These are phyloP conservation scores for Petunia hybrid DNA, from an alignment of 305 asterid genomes.

Conservation along the genomic window DNA sequence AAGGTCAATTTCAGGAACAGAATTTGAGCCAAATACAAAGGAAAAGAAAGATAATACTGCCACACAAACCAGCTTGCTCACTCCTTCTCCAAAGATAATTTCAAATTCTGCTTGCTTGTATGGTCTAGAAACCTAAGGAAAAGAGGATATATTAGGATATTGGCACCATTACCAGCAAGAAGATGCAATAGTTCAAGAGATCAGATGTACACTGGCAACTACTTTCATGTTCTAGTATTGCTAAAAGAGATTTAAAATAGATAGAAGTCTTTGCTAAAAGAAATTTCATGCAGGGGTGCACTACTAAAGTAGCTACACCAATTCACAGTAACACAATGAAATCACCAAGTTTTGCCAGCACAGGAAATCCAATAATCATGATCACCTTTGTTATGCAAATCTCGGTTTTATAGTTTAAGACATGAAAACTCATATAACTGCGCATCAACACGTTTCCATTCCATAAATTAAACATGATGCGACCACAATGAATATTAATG, in stretches of 20 bases:
- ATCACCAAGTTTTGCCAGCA: not conserved
- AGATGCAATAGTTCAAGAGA: slow-evolving; percentile 20
- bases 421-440: not conserved
- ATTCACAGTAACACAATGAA: not conserved
- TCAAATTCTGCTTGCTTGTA: slow-evolving; percentile 99
- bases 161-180: slow-evolving; percentile 24
- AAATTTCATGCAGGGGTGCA: not conserved
- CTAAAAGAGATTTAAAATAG: slow-evolving; percentile 6
- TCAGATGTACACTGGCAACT: not conserved
- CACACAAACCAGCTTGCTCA: slow-evolving; percentile 83
- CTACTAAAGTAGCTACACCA: not conserved
- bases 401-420: slow-evolving; percentile 9
- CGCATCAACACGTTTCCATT: not conserved
- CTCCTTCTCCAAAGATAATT: slow-evolving; percentile 96
- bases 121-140: slow-evolving; percentile 92
- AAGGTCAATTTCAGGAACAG: slow-evolving; percentile 40
- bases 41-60: slow-evolving; percentile 24
- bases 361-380: not conserved
- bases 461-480: slow-evolving; percentile 6
- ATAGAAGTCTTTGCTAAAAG: not conserved
- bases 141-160: slow-evolving; percentile 2
- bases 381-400: slow-evolving; percentile 27
- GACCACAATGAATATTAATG: slow-evolving; percentile 4
- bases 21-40: slow-evolving; percentile 23
- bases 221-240: slow-evolving; percentile 18